A percentile compares a stretch with the other conserved stretches of the same genome.
These are phyloP conservation scores for Sanghuangporus weigelae DNA, from an alignment of 1,284 basidiomycete species.

Conservation along the genomic window DNA sequence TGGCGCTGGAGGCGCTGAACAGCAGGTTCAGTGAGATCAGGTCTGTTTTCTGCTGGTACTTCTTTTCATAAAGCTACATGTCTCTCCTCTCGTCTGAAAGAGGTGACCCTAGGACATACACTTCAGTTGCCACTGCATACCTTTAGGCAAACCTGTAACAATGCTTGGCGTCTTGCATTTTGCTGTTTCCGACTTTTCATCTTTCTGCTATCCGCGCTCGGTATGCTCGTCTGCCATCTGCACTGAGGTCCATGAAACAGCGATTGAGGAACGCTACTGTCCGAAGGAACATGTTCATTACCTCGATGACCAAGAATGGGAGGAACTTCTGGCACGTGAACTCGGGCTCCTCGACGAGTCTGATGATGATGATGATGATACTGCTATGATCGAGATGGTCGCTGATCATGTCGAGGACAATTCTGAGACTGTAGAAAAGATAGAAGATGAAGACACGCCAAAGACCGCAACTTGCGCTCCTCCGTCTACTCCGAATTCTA, in stretches of 20 bases:
- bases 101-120: neutral
- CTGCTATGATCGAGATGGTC: neutral
- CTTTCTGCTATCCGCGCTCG: conserved; percentile 17
- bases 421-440: neutral
- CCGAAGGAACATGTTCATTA: conserved; percentile 10
- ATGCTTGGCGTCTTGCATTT: conserved; percentile 18
- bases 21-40: neutral
- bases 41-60: neutral
- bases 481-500: conserved; percentile 13
- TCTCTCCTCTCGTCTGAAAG: neutral
- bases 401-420: neutral
- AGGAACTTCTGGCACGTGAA: conserved; percentile 9
- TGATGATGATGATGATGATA: neutral
- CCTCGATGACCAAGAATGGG: conserved; percentile 15
- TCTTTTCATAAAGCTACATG: neutral
- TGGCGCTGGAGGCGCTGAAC: neutral
- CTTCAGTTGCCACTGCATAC: neutral
- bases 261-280: conserved; percentile 19
- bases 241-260: conserved; percentile 11
- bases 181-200: conserved; percentile 15
- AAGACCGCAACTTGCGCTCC: neutral
- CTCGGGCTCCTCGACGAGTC: conserved; percentile 11
- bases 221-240: conserved; percentile 8
- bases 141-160: neutral
- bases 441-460: neutral